Base-by-base conservation (phyloP, 1,284 basidiomycete species). In the Ustilago hordei region DNA sequence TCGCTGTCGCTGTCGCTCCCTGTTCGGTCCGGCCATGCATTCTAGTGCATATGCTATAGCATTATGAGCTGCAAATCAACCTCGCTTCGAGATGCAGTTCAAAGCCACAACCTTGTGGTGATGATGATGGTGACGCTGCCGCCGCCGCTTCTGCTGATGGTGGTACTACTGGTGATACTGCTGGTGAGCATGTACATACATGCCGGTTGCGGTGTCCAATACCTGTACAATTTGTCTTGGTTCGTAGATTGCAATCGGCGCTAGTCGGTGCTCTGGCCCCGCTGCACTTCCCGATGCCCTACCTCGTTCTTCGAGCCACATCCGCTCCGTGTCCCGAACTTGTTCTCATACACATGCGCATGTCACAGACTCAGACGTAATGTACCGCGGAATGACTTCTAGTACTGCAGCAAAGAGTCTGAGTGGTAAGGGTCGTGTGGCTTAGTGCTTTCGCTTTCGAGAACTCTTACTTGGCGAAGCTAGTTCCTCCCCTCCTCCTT, bases 381-480 rank as follows among this genome's bases (percentile, higher is more conserved):
- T 54, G 32, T 54, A 8, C 35, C 52, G 23, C 35, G 15, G 8
- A n/a, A 36, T 28, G 47, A 28, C 4, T 6, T 52, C 47, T 50
- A 28, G 57, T 8, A 50, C 50, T 60, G 47, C 34, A 31, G 12
- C 7, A 39, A 12, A 34, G 3, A 8, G 13, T 38, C 17, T 11
- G n/a, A 36, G 39, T 15, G 39, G 13, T 7, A 43, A 43, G 13
- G 36, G 39, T 8, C 35, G 19, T 15, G 23, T 23, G 31, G 11
- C 11, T 54, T 39, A 75, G 35, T 59, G 17, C 56, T 75, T 75
- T 53, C 73, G 73, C 61, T 75, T 70, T 35, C 73, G 47, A 8
- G 68, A 60, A 41, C 67, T 58, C 38, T 58, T 69, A 6, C 48
- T 61, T n/a, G 71, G 66, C 50, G 65, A 58, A 39, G 55, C 41